These are phyloP conservation scores for Obba rivulosa DNA, from an alignment of 768 basidiomycete species.

Conservation along the genomic window DNA sequence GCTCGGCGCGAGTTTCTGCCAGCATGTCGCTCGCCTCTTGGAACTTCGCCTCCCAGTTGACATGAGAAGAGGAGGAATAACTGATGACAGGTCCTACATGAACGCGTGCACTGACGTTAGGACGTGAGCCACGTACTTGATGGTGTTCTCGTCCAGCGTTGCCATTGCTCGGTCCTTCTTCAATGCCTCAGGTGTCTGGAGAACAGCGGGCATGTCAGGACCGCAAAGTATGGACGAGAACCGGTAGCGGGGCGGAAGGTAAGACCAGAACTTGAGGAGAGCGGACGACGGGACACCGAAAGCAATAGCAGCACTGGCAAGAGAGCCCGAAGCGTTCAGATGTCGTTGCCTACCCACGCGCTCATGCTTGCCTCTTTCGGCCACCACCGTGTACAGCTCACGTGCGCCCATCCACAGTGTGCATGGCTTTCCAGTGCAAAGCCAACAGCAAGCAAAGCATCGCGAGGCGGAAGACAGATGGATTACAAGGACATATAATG, in stretches of 20 bases:
- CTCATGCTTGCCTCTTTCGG: conserved; percentile 13
- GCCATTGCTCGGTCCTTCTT: conserved; percentile 53
- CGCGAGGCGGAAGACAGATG: no score
- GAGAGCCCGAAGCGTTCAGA: conserved; percentile 15
- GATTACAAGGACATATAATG: neutral
- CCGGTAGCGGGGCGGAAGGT: conserved; percentile 2
- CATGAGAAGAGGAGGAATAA: conserved; percentile 45
- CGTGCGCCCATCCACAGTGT: neutral
- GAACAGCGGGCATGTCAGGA: conserved; percentile 42
- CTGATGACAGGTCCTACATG: conserved; percentile 28
- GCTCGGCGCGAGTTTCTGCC: conserved; percentile 75
- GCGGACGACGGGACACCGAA: conserved; percentile 11
- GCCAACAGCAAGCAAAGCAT: no score
- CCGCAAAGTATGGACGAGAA: conserved; percentile 7
- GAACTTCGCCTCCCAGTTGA: conserved; percentile 77
- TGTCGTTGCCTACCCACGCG: conserved; percentile 19
- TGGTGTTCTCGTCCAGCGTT: conserved; percentile 59
- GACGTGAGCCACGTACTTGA: conserved; percentile 39
- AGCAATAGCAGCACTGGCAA: conserved; percentile 9
- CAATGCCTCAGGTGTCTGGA: conserved; percentile 54
- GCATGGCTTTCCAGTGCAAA: no score
- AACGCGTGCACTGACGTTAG: neutral
- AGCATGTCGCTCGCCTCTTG: conserved; percentile 83
- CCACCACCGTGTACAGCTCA: conserved; percentile 2
- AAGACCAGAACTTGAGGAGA: conserved; percentile 7